Base-by-base conservation (phyloP, 192 early-diverging fungal genomes). In the Coemansia sp. region DNA sequence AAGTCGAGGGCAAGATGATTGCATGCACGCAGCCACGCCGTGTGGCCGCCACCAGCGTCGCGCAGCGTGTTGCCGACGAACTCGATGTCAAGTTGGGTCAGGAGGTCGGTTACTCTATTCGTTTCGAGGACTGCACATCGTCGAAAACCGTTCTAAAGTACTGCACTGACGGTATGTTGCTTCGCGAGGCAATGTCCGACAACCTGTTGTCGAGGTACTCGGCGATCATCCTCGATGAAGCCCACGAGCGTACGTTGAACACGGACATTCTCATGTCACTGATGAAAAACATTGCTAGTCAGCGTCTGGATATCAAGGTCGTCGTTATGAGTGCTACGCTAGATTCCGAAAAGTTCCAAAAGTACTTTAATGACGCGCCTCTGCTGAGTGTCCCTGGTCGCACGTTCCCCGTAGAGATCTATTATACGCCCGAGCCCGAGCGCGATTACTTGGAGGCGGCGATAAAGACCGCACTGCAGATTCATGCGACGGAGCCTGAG, bases 21-120 rank as follows among this genome's bases (percentile, higher is more conserved):
- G 98, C 96, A 14, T 99, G 98, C 84, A 99, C 98, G 41, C 98
- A 99, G 72, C 98, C 98, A 17, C 92, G 98, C 76, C 90, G 98
- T 85, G 95, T 99, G 31, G 97, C 98, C 8, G 98, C 98, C n/a
- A 99, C 95, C 94, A 97, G 95, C 38, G 97, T 99, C 44, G 97
- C 98, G 12, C 91, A 95, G 80, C 96, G 98, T 85, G 98, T 99
- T 15, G 92, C 97, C 3, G 96, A 98, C 65, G 98, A 99, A 67
- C 80, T 99, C 86, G 96, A 97, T 69, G 93, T 95, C 11, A 82
- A 85, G 42, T 85, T 98, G n/a, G 96, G 98, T 25, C 87, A 93
- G 45, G 92, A 98, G 78, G 98, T 99, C 27, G 98, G 98, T 60
- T 99, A 98, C 84, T 92, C 89, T 69, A 99, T 99, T 73, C 93